A percentile compares a stretch with the other conserved stretches of the same genome.
Evolutionary conservation across 225 moss, liverwort and hornwort genomes (phyloP).

Genomic region (Physcomitrellopsis africana): DNA sequence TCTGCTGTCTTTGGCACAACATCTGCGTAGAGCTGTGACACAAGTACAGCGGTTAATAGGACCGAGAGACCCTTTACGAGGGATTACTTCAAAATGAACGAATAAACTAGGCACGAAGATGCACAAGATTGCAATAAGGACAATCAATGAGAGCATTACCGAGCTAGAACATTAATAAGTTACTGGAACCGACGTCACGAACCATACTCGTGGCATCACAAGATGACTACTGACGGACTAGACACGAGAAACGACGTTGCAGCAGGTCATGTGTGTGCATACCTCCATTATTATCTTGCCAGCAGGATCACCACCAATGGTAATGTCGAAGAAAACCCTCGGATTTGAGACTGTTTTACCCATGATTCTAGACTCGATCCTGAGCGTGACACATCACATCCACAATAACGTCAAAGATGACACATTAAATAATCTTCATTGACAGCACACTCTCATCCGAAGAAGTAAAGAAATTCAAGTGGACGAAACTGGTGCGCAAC

Average conservation of each 20-base stretch:
- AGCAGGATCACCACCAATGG: slow-evolving; percentile 49
- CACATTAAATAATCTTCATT: too few relatives aligned
- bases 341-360: slow-evolving; percentile 58
- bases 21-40: slow-evolving; percentile 65
- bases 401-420: neutral
- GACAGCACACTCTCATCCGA: neutral
- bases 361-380: slow-evolving; percentile 47
- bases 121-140: slow-evolving; percentile 11
- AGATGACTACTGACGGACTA: neutral
- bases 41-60: neutral
- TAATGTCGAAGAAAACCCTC: slow-evolving; percentile 62
- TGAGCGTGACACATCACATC: slow-evolving; percentile 24
- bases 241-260: neutral
- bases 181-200: neutral
- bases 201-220: neutral
- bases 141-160: neutral
- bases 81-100: neutral
- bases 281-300: slow-evolving; percentile 75
- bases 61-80: neutral
- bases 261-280: slow-evolving; percentile 9
- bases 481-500: neutral
- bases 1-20: slow-evolving; percentile 67
- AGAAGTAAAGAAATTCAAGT: neutral
- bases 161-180: too few relatives aligned
- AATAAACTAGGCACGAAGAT: slow-evolving; percentile 4